Evolutionary conservation across 1,284 basidiomycete genomes (phyloP), one percentile per base, ranked within the genome.

Genomic region (Cryptococcus depauperatus): DNA sequence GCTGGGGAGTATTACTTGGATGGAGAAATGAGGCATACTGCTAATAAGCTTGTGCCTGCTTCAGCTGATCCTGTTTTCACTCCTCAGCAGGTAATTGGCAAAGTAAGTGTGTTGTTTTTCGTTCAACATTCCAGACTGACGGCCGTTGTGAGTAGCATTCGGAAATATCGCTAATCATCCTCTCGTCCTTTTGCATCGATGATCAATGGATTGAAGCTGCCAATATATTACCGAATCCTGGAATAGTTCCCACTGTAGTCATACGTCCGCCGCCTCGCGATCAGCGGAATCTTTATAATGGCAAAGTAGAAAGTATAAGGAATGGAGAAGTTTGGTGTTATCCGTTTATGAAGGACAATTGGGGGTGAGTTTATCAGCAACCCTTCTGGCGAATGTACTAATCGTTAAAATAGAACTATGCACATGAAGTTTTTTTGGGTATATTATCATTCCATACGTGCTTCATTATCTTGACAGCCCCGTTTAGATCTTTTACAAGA

Each of bases 341-440:
- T 47, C 65, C 67, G 0, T 33, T 40, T 33, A 69, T 69, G 67
- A 44, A 45, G 1, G 56, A 51, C 1, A 52, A 55, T 4, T 55
- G 39, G 32, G 65, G 61, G 58, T 63, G 35, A 52, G 59, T 51
- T 30, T 5, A 7, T 5, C 21, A 29, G 28, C n/a, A n/a, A n/a
- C n/a, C n/a, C n/a, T n/a, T n/a, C n/a, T n/a, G n/a, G 26, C 2
- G 9, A 30, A n/a, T 21, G 39, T 33, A 34, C 41, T 33, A 11
- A 43, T 25, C 7, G 4, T 22, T 5, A 48, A 46, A 30, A 9
- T 34, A 56, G 54, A 48, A 48, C 45, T 18, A 52, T 54, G 9
- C 67, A 69, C 42, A 68, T 68, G 67, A 69, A 69, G 48, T 69
- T 59, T 43, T 55, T 61, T 26, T 69, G 64, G 63, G 64, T 66